phyloP scores from a whole-genome alignment of 495 filamentous ascomycete genomes.

The Pseudomonodictys pantanalensis region DNA sequence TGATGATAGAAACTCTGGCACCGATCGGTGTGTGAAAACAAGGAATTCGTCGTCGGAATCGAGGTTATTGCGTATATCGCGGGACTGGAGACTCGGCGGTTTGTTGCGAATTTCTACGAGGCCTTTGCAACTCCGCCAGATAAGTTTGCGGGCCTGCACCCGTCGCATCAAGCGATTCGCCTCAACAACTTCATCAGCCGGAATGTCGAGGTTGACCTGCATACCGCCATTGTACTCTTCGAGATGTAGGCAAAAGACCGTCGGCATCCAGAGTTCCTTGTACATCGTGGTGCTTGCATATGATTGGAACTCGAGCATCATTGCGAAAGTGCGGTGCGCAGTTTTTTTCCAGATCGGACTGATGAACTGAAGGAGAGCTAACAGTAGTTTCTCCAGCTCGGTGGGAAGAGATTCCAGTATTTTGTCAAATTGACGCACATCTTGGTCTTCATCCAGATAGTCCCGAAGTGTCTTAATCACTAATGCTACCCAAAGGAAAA shows the following conservation, averaged over 20 bases:
- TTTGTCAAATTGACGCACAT: not conserved
- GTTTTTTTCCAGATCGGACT: not conserved
- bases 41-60: no score
- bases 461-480: not conserved
- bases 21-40: no score
- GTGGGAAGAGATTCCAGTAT: not conserved
- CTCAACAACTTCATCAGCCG: not conserved
- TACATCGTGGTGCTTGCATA: no score
- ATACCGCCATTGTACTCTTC: not conserved
- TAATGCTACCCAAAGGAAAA: not conserved
- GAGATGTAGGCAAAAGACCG: not conserved
- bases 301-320: not conserved
- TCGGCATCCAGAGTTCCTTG: not conserved
- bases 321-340: not conserved
- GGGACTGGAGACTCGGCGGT: no score
- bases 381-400: not conserved
- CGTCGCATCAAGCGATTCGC: not conserved
- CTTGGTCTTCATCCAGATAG: not conserved
- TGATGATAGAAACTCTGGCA: no score
- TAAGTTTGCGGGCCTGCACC: not conserved
- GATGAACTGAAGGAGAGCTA: not conserved
- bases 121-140: not conserved
- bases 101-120: not conserved
- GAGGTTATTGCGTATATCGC: no score
- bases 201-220: not conserved